Conservation (phyloP, 495 filamentous ascomycete species). For the Mycothermus thermophilus region DNA sequence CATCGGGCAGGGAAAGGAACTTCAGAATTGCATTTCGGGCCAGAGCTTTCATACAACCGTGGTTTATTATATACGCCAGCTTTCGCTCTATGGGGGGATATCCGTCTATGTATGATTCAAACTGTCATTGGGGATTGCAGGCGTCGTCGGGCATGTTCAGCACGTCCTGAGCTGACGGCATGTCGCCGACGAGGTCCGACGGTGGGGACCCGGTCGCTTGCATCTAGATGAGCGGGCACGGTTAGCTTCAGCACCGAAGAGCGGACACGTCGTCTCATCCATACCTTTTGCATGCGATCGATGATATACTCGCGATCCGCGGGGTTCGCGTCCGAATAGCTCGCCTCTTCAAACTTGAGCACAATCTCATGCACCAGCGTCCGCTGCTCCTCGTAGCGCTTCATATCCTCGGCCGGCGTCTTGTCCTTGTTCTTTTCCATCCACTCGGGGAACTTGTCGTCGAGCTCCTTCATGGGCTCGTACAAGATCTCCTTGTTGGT, state of each 20-base stretch:
- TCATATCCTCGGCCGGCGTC: constrained; percentile 52
- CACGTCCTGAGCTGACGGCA: constrained; percentile 61
- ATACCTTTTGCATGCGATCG: constrained; percentile 91
- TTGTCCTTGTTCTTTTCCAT: constrained; percentile 59
- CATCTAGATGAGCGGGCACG: constrained; percentile 52
- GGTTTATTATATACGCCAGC: too few relatives aligned
- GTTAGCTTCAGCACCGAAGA: constrained; percentile 11
- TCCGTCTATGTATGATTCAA: too few relatives aligned
- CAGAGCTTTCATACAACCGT: too few relatives aligned
- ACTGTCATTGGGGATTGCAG: constrained; percentile 58
- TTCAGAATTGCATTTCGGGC: too few relatives aligned
- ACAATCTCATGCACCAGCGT: constrained; percentile 77
- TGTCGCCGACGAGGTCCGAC: constrained; percentile 77
- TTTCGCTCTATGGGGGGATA: too few relatives aligned
- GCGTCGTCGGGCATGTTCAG: constrained; percentile 54
- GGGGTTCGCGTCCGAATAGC: constrained; percentile 67
- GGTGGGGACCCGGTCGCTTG: constrained; percentile 88
- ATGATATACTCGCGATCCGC: constrained; percentile 84
- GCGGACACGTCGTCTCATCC: too few relatives aligned
- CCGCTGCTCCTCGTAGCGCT: constrained; percentile 71
- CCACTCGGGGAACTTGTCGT: constrained; percentile 84
- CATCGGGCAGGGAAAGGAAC: background rate
- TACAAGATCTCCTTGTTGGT: constrained; percentile 97
- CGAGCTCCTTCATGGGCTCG: constrained; percentile 93
- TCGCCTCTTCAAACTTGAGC: constrained; percentile 63